phyloP scores from a whole-genome alignment of 495 filamentous ascomycete species.

The Staphylotrichum tortipilum region DNA sequence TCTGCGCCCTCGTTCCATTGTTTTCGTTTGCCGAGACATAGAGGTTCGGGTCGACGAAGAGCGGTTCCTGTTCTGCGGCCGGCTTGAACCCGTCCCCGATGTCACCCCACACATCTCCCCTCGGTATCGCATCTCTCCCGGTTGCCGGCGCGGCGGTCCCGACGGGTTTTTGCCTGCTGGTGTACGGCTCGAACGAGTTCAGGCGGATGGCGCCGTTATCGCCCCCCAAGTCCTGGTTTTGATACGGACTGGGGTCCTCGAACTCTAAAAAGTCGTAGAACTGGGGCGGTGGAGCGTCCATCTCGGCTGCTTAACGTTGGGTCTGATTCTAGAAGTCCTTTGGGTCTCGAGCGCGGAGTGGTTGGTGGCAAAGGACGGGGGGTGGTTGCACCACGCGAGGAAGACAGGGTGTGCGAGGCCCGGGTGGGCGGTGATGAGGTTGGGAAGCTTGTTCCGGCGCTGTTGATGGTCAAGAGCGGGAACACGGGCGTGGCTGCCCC shows the following conservation, averaged over 20 bases:
- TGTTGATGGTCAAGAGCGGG: too few species aligned
- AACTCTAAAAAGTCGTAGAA: conserved; percentile 25
- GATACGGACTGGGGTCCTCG: conserved; percentile 18
- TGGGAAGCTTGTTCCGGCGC: too few species aligned
- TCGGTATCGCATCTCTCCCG: not conserved
- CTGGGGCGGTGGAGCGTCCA: conserved; percentile 19
- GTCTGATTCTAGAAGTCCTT: too few species aligned
- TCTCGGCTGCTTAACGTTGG: not conserved
- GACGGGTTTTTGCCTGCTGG: conserved; percentile 7
- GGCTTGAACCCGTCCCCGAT: conserved; percentile 13
- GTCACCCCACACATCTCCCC: conserved; percentile 10
- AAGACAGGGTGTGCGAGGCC: too few species aligned
- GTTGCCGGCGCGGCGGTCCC: conserved; percentile 1
- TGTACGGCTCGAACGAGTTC: conserved; percentile 10
- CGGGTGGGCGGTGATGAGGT: too few species aligned
- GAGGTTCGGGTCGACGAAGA: conserved; percentile 23
- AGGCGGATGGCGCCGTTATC: conserved; percentile 4
- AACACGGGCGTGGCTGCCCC: too few species aligned
- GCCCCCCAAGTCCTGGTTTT: conserved; percentile 15
- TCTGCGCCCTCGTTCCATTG: conserved; percentile 16
- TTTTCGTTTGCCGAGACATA: conserved; percentile 13
- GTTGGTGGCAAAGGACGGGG: too few species aligned
- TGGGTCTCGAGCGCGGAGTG: too few species aligned
- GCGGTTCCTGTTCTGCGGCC: conserved; percentile 6
- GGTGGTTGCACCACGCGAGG: too few species aligned